Conservation (phyloP, 306 rosid genomes). For the Benincasa hispida region DNA sequence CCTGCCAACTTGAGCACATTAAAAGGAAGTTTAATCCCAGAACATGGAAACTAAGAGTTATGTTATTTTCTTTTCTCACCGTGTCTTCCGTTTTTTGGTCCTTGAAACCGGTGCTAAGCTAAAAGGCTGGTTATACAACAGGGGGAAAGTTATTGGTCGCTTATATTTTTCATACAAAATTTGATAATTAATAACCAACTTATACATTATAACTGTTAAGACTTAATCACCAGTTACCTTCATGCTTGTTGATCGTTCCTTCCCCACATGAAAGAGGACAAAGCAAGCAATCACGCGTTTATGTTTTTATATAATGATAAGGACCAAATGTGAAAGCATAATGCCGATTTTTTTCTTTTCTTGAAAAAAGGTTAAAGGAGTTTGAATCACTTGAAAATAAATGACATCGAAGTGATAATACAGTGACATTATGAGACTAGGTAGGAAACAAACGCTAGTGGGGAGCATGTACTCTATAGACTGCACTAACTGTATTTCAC, state of each 20-base stretch:
- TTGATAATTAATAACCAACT: not conserved
- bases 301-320: not conserved
- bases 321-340: not conserved
- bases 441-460: not conserved
- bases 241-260: not conserved
- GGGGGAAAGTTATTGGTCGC: not conserved
- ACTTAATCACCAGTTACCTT: not conserved
- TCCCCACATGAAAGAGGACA: not conserved
- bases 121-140: not conserved
- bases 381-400: not conserved
- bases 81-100: not conserved
- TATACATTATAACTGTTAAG: not conserved
- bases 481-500: not conserved
- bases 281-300: not conserved
- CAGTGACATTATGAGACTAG: not conserved
- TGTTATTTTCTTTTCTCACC: not conserved
- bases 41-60: not conserved
- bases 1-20: not conserved
- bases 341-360: not conserved
- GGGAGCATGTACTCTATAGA: not conserved
- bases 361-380: not conserved
- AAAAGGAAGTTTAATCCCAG: not conserved
- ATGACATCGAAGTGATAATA: not conserved
- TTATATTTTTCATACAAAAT: not conserved
- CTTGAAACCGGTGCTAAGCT: not conserved